Evolutionary conservation across 2,329 filamentous ascomycete species (phyloP), one percentile per base, ranked within the genome.

Genomic region (Parasarocladium wereldwijsianum): DNA sequence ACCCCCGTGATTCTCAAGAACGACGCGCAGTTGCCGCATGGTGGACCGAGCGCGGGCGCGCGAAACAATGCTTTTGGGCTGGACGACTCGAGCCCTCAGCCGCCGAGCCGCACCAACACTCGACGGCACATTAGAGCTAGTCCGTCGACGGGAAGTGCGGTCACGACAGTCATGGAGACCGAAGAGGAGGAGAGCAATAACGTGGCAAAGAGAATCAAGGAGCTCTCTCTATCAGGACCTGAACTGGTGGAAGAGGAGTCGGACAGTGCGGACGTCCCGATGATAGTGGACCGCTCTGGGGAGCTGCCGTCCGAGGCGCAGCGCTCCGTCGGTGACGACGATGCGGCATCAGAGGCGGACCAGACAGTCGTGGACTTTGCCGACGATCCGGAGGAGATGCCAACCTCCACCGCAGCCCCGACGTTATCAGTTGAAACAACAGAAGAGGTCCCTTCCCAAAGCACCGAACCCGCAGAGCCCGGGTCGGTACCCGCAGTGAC

Each of bases 141-240:
- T 38, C 79, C 81, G 15, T 87, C 81, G 10, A 77, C 79, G 10
- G 77, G 81, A 28, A 83, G 76, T 31, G 69, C 76, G 4, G 79
- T 93, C 13, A 74, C 76, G 2, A 90, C 83, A 0, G 84, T 93
- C 10, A 66, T 83, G 20, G 84, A 93, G 48, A 74, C 83, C 29
- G 76, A 81, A 32, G 84, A 92, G 43, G 85, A 93, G 36, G 72
- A 79, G 12, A 42, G 55, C 12, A 52, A 56, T 3, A 57, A 61
- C 15, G 50, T 66, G 14, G 52, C 59, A 13, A 54, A 54, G 32
- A 64, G 52, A 39, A 41, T 72, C 27, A 57, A 48, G 34, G 47
- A 49, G 17, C 53, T 71, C 47, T 57, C 57, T 18, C 55, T 72
- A 24, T 54, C 61, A 1, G 49, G 50, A 7, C 49, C 58, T 2